Base-by-base conservation (phyloP, 2,329 filamentous ascomycete species). In the Trichoderma pleuroti region DNA sequence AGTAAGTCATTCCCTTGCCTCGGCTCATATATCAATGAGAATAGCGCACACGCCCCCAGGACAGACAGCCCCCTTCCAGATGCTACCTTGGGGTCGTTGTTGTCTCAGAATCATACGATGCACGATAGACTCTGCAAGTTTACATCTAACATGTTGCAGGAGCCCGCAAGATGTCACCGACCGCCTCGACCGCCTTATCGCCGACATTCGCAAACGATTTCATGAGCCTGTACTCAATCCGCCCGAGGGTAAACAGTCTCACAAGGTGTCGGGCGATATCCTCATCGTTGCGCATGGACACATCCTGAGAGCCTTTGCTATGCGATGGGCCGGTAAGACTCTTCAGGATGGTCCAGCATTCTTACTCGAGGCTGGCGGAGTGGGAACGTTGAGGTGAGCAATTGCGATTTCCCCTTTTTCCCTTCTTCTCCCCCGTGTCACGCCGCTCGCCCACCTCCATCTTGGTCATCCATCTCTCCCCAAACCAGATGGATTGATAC, bases 231-330 rank as follows among this genome's bases (percentile, higher is more conserved):
- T 85, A 63, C 90, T 95, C 74, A 86, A 86, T 10, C 85, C 86
- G 79, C 81, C 60, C 34, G 59, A 63, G 1, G 34, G 39, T 46
- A 32, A 69, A 81, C 81, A 71, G 78, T 82, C 9, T 3, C 68
- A 57, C 24, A 61, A 39, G 18, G 26, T 32, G 26, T 76, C 72
- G 26, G 81, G 80, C 9, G 81, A 83, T 78, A 72, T 84, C 77
- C 11, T 87, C 28, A 85, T 97, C 62, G 93, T 98, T 7, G 94
- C 93, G 26, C 94, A 98, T 78, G 94, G 94, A 0, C 94, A 97
- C 82, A 95, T 97, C 70, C 83, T 98, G 67, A 86, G 94, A 18
- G 93, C 93, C 0, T 93, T 98, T 79, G 94, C 94, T 8, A 93
- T 95, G 84, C 86, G 94, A 36, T 98, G 94, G 94, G 87, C 90